A percentile compares a stretch with the other conserved stretches of the same genome.
These are phyloP conservation scores for Ascochyta pisi DNA, from an alignment of 2,329 filamentous ascomycete species.

Conservation along the genomic window DNA sequence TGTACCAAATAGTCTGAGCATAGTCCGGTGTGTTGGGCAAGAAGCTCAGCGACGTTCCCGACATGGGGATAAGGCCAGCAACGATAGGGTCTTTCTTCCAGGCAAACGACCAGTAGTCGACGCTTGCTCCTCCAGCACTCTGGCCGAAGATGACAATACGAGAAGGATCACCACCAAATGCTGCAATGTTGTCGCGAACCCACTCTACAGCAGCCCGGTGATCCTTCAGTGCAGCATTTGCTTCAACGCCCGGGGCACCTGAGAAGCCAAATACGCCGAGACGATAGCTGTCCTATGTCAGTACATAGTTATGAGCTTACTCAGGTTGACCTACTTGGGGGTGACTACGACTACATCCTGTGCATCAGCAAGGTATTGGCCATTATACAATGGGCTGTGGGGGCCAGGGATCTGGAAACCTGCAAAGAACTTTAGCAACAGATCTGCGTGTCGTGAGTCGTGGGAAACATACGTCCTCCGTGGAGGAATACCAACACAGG, in stretches of 20 bases:
- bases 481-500: slow-evolving; percentile 41
- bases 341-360: slow-evolving; percentile 44
- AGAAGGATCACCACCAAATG: slow-evolving; percentile 50
- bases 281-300: slow-evolving; percentile 38
- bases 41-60: slow-evolving; percentile 53
- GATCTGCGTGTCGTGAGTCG: not conserved
- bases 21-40: slow-evolving; percentile 34
- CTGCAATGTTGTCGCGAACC: slow-evolving; percentile 50
- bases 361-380: slow-evolving; percentile 35
- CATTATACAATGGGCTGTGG: slow-evolving; percentile 36
- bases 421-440: slow-evolving; percentile 12
- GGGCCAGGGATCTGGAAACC: slow-evolving; percentile 36
- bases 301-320: too few species aligned
- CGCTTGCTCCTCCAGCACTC: slow-evolving; percentile 49
- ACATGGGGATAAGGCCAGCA: slow-evolving; percentile 56
- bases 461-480: slow-evolving; percentile 32
- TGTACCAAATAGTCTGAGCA: slow-evolving; percentile 40
- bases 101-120: slow-evolving; percentile 59
- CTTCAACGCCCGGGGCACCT: slow-evolving; percentile 41
- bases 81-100: slow-evolving; percentile 58
- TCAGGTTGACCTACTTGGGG: slow-evolving; percentile 23
- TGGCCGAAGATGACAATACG: slow-evolving; percentile 52
- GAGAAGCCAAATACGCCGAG: slow-evolving; percentile 51
- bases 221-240: slow-evolving; percentile 48
- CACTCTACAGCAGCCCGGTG: slow-evolving; percentile 46